These are phyloP conservation scores for Cladosporium sp. DNA, from an alignment of 2,329 filamentous ascomycete genomes.

Conservation along the genomic window DNA sequence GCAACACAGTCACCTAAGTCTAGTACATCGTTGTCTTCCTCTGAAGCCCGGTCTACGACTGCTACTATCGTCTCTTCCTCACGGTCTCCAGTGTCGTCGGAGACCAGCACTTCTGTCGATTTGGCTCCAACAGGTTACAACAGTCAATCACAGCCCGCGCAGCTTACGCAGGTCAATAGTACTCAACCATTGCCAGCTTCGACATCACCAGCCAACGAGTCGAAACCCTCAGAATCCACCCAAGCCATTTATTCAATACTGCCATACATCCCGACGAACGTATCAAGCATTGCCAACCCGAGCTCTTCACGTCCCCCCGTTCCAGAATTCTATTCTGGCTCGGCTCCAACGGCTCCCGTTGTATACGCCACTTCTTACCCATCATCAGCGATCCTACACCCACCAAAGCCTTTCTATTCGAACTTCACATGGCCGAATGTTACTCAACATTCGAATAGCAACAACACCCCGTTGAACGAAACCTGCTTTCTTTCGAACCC, in stretches of 20 bases:
- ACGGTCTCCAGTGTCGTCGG: too few species aligned
- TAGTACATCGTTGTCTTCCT: too few species aligned
- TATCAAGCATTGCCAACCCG: background rate
- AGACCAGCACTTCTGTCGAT: too few species aligned
- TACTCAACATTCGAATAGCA: background rate
- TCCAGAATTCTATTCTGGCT: background rate
- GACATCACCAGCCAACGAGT: too few species aligned
- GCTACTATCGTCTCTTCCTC: too few species aligned
- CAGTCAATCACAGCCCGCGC: too few species aligned
- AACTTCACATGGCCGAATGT: conserved; percentile 8
- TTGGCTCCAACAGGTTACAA: too few species aligned
- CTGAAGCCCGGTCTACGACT: too few species aligned
- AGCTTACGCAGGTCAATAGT: too few species aligned
- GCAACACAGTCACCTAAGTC: too few species aligned
- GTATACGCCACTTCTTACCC: background rate
- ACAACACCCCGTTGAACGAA: conserved; percentile 9
- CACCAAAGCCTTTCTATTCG: conserved; percentile 1
- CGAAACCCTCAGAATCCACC: too few species aligned
- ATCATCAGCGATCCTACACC: background rate
- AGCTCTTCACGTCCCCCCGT: background rate
- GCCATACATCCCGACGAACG: background rate
- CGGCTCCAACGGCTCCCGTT: background rate
- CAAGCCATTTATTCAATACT: background rate
- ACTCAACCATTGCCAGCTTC: too few species aligned
- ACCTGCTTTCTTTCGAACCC: conserved; percentile 17